Evolutionary conservation across 768 basidiomycete species (phyloP).

Genomic region (Phaffia australis): DNA sequence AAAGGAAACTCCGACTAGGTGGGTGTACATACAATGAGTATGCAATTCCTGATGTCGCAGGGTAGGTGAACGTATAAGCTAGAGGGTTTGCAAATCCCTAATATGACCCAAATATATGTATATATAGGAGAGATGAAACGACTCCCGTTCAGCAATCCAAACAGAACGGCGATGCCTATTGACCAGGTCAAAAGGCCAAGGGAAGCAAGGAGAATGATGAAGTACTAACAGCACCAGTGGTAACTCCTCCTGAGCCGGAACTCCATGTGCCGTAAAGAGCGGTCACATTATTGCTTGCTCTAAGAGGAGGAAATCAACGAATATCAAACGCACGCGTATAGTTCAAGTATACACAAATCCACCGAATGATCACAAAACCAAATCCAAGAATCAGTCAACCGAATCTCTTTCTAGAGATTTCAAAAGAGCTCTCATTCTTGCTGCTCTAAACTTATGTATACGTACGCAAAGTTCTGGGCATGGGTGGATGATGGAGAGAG

Average conservation of each 20-base stretch:
- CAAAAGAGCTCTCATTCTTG: too few relatives aligned
- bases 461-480: slow-evolving; percentile 12
- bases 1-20: not conserved
- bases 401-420: too few relatives aligned
- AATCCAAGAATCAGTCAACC: too few relatives aligned
- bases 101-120: slow-evolving; percentile 11
- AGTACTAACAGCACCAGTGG: slow-evolving; percentile 67
- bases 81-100: slow-evolving; percentile 78
- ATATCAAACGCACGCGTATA: too few relatives aligned
- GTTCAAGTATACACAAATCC: too few relatives aligned
- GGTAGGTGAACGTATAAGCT: slow-evolving; percentile 72
- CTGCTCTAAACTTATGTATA: too few relatives aligned
- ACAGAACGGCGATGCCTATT: not conserved
- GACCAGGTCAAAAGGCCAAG: not conserved
- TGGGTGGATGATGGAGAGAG: not conserved
- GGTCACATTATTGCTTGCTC: slow-evolving; percentile 51
- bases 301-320: not conserved
- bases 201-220: not conserved
- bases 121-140: slow-evolving; percentile 14
- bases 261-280: slow-evolving; percentile 71
- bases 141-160: not conserved
- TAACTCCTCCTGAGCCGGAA: slow-evolving; percentile 61
- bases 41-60: slow-evolving; percentile 70
- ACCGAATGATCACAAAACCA: too few relatives aligned
- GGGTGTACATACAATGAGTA: slow-evolving; percentile 66